A percentile compares a stretch with the other conserved stretches of the same genome.
Conservation (phyloP, 1,284 basidiomycete species). For the Microbotryum scabiosae region DNA sequence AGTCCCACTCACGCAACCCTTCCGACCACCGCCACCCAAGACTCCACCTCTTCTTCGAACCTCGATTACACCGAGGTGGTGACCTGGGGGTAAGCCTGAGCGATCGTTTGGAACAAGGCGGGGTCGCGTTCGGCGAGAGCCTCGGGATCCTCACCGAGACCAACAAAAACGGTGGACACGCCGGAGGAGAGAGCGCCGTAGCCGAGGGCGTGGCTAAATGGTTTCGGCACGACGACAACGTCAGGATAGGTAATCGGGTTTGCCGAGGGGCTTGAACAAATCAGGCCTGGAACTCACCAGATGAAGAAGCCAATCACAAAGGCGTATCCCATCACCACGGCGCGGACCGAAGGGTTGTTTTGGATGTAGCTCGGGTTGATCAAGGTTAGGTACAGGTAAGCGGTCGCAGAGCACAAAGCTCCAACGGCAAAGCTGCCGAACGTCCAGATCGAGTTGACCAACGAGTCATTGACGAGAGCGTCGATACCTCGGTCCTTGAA, state of each 20-base stretch:
- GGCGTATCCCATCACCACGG: slow-evolving; percentile 27
- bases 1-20: too few relatives aligned
- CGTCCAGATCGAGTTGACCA: slow-evolving; percentile 54
- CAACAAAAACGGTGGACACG: slow-evolving; percentile 41
- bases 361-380: slow-evolving; percentile 15
- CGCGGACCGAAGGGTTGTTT: slow-evolving; percentile 15
- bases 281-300: slow-evolving; percentile 10
- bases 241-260: too few relatives aligned
- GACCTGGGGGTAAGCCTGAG: slow-evolving; percentile 42
- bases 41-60: background rate
- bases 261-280: too few relatives aligned
- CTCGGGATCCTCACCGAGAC: slow-evolving; percentile 36
- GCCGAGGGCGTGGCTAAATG: slow-evolving; percentile 9
- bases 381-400: slow-evolving; percentile 1
- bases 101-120: slow-evolving; percentile 51
- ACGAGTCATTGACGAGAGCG: slow-evolving; percentile 73
- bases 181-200: slow-evolving; percentile 35
- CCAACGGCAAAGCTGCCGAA: slow-evolving; percentile 63
- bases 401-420: slow-evolving; percentile 56
- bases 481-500: slow-evolving; percentile 77
- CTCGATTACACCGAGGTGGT: slow-evolving; percentile 22
- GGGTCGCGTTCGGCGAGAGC: slow-evolving; percentile 61
- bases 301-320: slow-evolving; percentile 40
- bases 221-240: too few relatives aligned
- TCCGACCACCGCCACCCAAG: background rate